Conservation (phyloP, 768 basidiomycete species). For the Boletus vinaceobasis region DNA sequence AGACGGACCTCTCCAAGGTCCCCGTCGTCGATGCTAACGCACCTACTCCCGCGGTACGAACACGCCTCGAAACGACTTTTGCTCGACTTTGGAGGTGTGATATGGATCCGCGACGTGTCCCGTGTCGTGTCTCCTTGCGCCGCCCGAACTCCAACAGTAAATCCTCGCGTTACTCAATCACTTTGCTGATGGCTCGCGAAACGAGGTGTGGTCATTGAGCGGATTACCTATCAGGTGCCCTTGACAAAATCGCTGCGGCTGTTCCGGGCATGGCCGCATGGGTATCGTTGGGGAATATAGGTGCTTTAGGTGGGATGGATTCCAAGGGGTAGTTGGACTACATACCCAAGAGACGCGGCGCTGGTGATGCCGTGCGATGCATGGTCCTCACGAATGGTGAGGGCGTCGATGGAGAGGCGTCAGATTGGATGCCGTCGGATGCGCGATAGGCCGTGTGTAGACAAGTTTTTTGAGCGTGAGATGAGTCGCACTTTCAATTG, state of each 20-base stretch:
- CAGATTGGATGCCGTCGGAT: constrained; percentile 39
- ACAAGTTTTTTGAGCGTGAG: constrained; percentile 24
- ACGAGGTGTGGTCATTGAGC: constrained; percentile 81
- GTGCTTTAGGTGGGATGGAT: too few species aligned
- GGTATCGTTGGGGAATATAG: constrained; percentile 91
- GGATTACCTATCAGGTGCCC: constrained; percentile 62
- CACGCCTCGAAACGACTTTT: constrained; percentile 64
- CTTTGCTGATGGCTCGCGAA: constrained; percentile 60
- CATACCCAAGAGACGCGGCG: too few species aligned
- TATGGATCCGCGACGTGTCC: constrained; percentile 63
- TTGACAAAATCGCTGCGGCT: constrained; percentile 59
- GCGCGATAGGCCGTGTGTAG: constrained; percentile 53
- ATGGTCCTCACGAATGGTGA: constrained; percentile 42
- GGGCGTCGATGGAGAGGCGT: constrained; percentile 33
- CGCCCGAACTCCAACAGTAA: constrained; percentile 39
- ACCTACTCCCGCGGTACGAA: constrained; percentile 65
- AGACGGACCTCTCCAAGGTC: constrained; percentile 30
- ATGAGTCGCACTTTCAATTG: constrained; percentile 8
- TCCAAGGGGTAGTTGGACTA: too few species aligned
- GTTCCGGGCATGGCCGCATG: constrained; percentile 50
- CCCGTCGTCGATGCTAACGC: constrained; percentile 41
- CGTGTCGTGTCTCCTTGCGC: constrained; percentile 39
- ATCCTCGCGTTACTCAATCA: constrained; percentile 49
- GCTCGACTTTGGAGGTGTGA: constrained; percentile 74
- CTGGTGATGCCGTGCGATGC: too few species aligned